Percentiles rank a stretch among this genome's conserved stretches.
phyloP scores from a whole-genome alignment of 2,329 filamentous ascomycete genomes.

The Fusarium agapanthi region DNA sequence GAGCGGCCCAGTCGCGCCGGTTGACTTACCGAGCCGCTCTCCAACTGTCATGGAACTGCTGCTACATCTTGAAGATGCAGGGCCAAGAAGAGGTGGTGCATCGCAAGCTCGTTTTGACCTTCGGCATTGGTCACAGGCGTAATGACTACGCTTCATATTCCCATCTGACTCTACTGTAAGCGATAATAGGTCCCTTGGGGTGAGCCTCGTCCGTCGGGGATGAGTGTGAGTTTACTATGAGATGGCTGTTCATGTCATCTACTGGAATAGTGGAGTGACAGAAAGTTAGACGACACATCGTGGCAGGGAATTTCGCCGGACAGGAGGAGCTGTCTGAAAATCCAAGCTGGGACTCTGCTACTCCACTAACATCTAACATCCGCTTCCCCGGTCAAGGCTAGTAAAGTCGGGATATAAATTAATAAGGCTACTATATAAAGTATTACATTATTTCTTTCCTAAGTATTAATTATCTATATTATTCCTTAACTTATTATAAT shows the following conservation, averaged over 20 bases:
- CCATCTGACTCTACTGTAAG: background rate
- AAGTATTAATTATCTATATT: too few species aligned
- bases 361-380: background rate
- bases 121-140: slow-evolving; percentile 39
- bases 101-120: slow-evolving; percentile 39
- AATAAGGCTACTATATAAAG: too few species aligned
- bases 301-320: background rate
- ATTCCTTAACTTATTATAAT: too few species aligned
- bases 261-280: background rate
- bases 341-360: background rate
- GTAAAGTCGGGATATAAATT: accelerated
- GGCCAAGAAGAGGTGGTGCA: slow-evolving; percentile 26
- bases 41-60: background rate
- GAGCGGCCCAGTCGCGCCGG: background rate
- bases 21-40: slow-evolving; percentile 26
- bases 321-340: background rate
- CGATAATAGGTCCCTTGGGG: background rate
- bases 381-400: background rate
- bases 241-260: background rate
- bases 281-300: background rate
- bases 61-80: background rate
- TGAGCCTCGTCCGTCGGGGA: background rate
- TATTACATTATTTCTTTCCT: too few species aligned
- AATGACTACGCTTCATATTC: slow-evolving; percentile 38
- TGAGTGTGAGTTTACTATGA: background rate